Evolutionary conservation across 2,329 filamentous ascomycete genomes (phyloP).

Genomic region (Xylaria sp.): DNA sequence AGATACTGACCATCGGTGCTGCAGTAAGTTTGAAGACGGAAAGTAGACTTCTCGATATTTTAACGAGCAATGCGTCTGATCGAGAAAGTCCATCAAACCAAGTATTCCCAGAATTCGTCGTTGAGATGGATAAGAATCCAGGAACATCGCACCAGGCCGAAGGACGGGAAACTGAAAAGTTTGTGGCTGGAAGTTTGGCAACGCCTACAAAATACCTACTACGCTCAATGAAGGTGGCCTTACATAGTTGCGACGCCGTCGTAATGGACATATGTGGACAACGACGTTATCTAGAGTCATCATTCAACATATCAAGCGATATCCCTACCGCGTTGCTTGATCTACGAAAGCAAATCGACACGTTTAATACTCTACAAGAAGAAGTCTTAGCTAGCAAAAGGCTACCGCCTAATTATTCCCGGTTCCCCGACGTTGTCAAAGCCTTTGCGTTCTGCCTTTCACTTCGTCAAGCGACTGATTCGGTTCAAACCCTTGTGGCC

Average conservation of each 20-base stretch:
- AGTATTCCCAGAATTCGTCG: conserved; percentile 46
- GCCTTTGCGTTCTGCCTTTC: conserved; percentile 67
- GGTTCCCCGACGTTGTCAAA: conserved; percentile 62
- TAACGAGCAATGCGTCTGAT: conserved; percentile 6
- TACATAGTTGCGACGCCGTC: conserved; percentile 62
- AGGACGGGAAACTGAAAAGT: conserved; percentile 41
- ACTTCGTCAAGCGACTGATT: conserved; percentile 62
- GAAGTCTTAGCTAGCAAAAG: conserved; percentile 58
- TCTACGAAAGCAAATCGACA: conserved; percentile 56
- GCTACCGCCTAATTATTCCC: conserved; percentile 58
- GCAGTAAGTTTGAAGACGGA: conserved; percentile 61
- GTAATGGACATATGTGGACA: conserved; percentile 66
- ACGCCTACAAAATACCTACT: conserved; percentile 61
- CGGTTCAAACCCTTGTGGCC: conserved; percentile 58
- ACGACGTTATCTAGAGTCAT: conserved; percentile 59
- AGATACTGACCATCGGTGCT: conserved; percentile 7
- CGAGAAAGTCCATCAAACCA: neutral
- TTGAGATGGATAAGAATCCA: conserved; percentile 50
- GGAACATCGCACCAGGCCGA: conserved; percentile 36
- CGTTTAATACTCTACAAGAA: conserved; percentile 61
- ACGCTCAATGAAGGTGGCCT: conserved; percentile 56
- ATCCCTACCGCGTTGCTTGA: conserved; percentile 54
- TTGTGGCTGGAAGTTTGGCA: conserved; percentile 53
- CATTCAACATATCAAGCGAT: conserved; percentile 56
- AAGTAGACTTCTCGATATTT: conserved; percentile 57